A percentile compares a stretch with the other conserved stretches of the same genome.
These are phyloP conservation scores for Microcyclosporella mali DNA, from an alignment of 2,329 filamentous ascomycete species.

Conservation along the genomic window DNA sequence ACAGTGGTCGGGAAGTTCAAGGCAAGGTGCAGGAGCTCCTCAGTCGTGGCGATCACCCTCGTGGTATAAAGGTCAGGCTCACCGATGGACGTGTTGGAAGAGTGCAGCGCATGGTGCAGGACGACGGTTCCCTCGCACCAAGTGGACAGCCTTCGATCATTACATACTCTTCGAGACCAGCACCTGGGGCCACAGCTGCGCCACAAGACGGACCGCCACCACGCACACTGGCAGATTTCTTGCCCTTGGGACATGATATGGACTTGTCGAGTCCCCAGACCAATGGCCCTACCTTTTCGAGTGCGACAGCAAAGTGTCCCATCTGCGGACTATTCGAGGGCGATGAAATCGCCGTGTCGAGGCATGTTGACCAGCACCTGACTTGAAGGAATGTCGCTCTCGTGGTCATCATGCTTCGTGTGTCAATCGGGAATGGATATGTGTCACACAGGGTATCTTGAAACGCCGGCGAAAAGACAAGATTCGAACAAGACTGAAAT, in stretches of 20 bases:
- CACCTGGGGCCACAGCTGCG: neutral
- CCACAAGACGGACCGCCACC: constrained; percentile 20
- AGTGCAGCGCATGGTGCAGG: constrained; percentile 55
- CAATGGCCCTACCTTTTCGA: constrained; percentile 18
- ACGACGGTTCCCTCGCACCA: neutral
- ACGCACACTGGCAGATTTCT: constrained; percentile 25
- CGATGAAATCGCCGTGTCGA: constrained; percentile 60
- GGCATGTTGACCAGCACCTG: constrained; percentile 60
- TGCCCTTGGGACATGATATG: neutral
- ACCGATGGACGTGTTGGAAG: constrained; percentile 65
- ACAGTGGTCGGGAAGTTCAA: constrained; percentile 62
- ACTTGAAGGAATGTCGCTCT: neutral
- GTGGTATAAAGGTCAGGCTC: constrained; percentile 66
- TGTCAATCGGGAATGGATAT: no score
- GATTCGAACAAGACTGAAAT: neutral
- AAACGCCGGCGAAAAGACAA: neutral
- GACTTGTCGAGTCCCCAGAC: neutral
- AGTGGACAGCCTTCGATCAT: neutral
- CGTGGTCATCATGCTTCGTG: no score
- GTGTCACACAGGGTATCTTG: neutral
- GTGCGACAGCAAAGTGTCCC: constrained; percentile 47
- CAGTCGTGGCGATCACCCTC: constrained; percentile 66
- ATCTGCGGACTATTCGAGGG: constrained; percentile 62
- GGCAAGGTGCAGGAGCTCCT: constrained; percentile 63
- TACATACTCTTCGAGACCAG: neutral